Conservation (phyloP, 257 asterid species). For the Craterostigma plantagineum region DNA sequence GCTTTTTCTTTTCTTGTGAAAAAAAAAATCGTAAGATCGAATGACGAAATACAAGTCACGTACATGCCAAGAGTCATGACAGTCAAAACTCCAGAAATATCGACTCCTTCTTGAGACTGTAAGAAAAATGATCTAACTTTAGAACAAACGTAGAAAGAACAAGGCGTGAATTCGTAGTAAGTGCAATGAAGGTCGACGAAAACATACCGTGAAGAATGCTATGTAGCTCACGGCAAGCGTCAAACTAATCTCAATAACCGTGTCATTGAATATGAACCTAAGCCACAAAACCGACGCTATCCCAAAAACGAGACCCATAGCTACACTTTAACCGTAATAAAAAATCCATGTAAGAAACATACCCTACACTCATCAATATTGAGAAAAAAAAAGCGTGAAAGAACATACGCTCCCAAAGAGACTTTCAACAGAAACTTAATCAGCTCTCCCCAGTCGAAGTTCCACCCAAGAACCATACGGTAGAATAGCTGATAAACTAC, state of each 20-base stretch:
- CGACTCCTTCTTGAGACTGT: constrained; percentile 80
- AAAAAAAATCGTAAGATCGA: not conserved
- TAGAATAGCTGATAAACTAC: constrained; percentile 80
- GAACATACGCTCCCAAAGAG: constrained; percentile 88
- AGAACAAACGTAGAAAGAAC: too few relatives aligned
- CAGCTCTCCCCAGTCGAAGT: constrained; percentile 48
- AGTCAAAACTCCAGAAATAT: constrained; percentile 75
- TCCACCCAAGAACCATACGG: constrained; percentile 80
- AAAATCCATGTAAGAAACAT: constrained; percentile 13
- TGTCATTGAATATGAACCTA: constrained; percentile 93
- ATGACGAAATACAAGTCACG: constrained; percentile 15
- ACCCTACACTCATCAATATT: too few relatives aligned
- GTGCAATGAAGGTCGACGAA: too few relatives aligned
- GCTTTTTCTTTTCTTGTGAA: not conserved
- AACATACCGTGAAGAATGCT: constrained; percentile 76
- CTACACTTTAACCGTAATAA: constrained; percentile 37
- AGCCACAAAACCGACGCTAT: constrained; percentile 80
- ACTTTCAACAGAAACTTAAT: constrained; percentile 50
- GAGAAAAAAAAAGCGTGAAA: not conserved
- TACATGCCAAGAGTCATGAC: constrained; percentile 98
- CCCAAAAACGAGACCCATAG: constrained; percentile 81
- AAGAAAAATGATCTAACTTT: constrained; percentile 5
- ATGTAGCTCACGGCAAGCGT: constrained; percentile 95
- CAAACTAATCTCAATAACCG: constrained; percentile 76
- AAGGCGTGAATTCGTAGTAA: too few relatives aligned